These are phyloP conservation scores for Colletotrichum tamarilloi DNA, from an alignment of 2,329 filamentous ascomycete genomes.

Conservation along the genomic window DNA sequence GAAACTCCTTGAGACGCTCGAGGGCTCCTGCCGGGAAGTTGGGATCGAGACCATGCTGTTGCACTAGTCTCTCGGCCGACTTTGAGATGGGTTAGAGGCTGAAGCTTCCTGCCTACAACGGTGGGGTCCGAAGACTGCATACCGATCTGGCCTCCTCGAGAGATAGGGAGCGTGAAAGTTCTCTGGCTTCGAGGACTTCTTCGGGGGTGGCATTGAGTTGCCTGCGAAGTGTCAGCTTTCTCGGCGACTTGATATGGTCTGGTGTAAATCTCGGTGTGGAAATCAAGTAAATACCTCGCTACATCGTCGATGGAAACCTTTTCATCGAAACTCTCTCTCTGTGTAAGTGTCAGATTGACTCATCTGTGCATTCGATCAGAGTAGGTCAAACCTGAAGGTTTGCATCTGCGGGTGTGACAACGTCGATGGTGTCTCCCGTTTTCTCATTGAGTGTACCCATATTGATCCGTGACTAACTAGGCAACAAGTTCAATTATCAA, in stretches of 20 bases:
- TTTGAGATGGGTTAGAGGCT: conserved; percentile 34
- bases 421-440: conserved; percentile 3
- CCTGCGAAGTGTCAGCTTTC: background rate
- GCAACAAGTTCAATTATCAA: background rate
- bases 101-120: background rate
- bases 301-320: conserved; percentile 22
- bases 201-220: conserved; percentile 40
- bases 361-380: accelerated
- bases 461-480: too few species aligned
- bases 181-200: conserved; percentile 41
- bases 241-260: too few species aligned
- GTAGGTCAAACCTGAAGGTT: background rate
- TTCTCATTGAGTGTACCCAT: conserved; percentile 10
- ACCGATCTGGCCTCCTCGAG: conserved; percentile 15
- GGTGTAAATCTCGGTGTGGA: too few species aligned
- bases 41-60: conserved; percentile 56
- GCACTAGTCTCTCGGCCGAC: conserved; percentile 43
- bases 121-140: background rate
- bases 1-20: conserved; percentile 52
- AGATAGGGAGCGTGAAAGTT: conserved; percentile 10
- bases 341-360: background rate
- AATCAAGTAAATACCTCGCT: background rate
- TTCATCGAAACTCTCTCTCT: conserved; percentile 15
- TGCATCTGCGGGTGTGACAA: background rate
- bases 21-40: conserved; percentile 58